Conservation (phyloP, 2,329 filamentous ascomycete genomes). For the Curvularia spicifera region DNA sequence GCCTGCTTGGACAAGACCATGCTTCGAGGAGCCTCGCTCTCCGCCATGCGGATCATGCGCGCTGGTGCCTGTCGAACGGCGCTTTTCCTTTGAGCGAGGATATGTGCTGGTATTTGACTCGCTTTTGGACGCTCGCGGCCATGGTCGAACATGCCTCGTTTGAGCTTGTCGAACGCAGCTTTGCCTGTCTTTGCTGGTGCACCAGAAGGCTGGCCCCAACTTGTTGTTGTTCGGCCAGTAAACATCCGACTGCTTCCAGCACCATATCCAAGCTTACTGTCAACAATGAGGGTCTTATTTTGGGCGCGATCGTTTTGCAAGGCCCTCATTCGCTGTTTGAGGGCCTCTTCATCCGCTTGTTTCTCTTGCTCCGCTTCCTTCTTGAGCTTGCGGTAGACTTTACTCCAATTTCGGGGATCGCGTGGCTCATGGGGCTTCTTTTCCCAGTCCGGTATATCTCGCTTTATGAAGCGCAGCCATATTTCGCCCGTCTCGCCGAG, state of each 20-base stretch:
- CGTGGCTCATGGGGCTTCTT: conserved; percentile 67
- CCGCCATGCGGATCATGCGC: conserved; percentile 41
- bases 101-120: conserved; percentile 36
- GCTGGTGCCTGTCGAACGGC: conserved; percentile 38
- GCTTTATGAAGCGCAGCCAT: conserved; percentile 80
- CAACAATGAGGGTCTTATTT: conserved; percentile 43
- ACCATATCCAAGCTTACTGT: conserved; percentile 34
- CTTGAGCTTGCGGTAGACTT: conserved; percentile 67
- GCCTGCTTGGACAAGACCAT: conserved; percentile 39
- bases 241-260: conserved; percentile 27
- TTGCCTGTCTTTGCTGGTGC: conserved; percentile 46
- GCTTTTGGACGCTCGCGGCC: conserved; percentile 42
- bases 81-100: conserved; percentile 35
- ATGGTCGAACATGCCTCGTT: conserved; percentile 42
- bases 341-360: conserved; percentile 37
- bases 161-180: conserved; percentile 44
- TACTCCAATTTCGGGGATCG: conserved; percentile 75
- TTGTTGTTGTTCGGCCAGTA: conserved; percentile 21
- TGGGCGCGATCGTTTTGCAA: conserved; percentile 40
- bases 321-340: conserved; percentile 42
- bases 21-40: conserved; percentile 31
- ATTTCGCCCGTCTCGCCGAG: conserved; percentile 71
- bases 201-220: conserved; percentile 32
- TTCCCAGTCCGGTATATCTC: conserved; percentile 73
- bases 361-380: conserved; percentile 50